Percentiles rank a stretch among this genome's conserved stretches.
phyloP scores from a whole-genome alignment of 108 stramenopile genomes.

The Skeletonema menzelii region DNA sequence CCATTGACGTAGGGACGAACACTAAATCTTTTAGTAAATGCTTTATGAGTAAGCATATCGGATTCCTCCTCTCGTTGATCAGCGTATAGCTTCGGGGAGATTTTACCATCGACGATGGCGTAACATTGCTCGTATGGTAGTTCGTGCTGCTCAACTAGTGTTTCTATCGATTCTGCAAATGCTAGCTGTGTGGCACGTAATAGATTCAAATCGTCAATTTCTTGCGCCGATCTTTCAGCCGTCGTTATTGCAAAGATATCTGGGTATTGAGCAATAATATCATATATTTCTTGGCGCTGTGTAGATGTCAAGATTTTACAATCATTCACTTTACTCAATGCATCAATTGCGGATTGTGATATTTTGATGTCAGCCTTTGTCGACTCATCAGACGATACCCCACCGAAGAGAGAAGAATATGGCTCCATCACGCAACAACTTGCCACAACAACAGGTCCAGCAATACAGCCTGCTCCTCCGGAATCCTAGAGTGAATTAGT shows the following conservation, averaged over 20 bases:
- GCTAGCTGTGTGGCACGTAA: constrained; percentile 55
- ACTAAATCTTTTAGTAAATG: constrained; percentile 27
- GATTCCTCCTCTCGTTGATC: constrained; percentile 2
- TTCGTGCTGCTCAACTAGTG: constrained; percentile 37
- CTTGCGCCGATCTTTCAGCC: constrained; percentile 38
- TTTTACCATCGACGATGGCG: constrained; percentile 76
- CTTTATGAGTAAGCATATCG: neutral
- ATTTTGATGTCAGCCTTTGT: neutral
- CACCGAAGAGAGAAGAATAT: constrained; percentile 3
- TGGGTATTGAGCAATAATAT: constrained; percentile 48
- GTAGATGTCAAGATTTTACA: constrained; percentile 53
- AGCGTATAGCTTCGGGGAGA: constrained; percentile 58
- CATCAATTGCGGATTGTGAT: constrained; percentile 7
- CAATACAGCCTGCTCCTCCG: constrained; percentile 74
- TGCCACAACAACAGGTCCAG: constrained; percentile 76
- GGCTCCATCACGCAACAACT: constrained; percentile 57
- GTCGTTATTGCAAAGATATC: constrained; percentile 48
- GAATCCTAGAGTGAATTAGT: constrained; percentile 14
- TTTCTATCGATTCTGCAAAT: constrained; percentile 74
- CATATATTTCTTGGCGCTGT: constrained; percentile 57
- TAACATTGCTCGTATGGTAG: constrained; percentile 41
- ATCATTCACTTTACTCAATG: constrained; percentile 57
- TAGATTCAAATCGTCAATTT: constrained; percentile 66
- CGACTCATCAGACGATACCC: neutral
- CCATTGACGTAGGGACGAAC: constrained; percentile 72